Evolutionary conservation across 2,329 filamentous ascomycete genomes (phyloP).

Genomic region (Corinectria fuckeliana): DNA sequence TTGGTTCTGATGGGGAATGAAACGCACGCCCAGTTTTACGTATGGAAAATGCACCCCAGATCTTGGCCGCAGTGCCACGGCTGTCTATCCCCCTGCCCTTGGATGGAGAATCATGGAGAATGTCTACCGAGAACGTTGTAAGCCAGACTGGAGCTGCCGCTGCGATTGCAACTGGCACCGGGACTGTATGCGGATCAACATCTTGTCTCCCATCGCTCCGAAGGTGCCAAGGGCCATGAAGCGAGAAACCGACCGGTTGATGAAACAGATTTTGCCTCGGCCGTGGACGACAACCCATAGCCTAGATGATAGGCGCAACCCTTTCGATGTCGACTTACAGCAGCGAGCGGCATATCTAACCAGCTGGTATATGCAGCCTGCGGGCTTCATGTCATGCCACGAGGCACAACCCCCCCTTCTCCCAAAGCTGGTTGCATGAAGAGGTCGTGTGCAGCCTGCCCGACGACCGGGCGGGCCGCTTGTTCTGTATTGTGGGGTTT

Average conservation of each 20-base stretch:
- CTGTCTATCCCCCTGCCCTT: slow-evolving; percentile 3
- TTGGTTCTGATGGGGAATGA: background rate
- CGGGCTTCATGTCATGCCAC: slow-evolving; percentile 17
- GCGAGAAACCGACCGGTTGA: slow-evolving; percentile 26
- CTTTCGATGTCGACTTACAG: background rate
- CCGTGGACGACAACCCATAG: slow-evolving; percentile 11
- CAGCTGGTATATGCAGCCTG: slow-evolving; percentile 3
- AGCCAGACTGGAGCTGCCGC: background rate
- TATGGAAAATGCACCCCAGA: slow-evolving; percentile 12
- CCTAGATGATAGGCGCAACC: too few relatives aligned
- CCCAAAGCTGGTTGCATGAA: slow-evolving; percentile 7
- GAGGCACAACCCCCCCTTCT: slow-evolving; percentile 6
- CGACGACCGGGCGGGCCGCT: slow-evolving; percentile 16
- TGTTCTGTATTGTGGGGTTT: slow-evolving; percentile 20
- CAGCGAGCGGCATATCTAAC: slow-evolving; percentile 4
- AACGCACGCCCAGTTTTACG: slow-evolving; percentile 4
- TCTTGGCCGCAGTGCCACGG: slow-evolving; percentile 29
- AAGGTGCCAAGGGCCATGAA: slow-evolving; percentile 29
- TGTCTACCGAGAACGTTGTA: background rate
- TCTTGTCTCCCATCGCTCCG: slow-evolving; percentile 28
- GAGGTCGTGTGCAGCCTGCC: slow-evolving; percentile 11
- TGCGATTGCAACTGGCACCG: background rate
- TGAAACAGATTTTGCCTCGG: slow-evolving; percentile 27
- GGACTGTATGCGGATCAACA: slow-evolving; percentile 4
- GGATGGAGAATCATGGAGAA: slow-evolving; percentile 15